Conservation (phyloP, 148 eudicot species). For the Amaranthus palmeri region DNA sequence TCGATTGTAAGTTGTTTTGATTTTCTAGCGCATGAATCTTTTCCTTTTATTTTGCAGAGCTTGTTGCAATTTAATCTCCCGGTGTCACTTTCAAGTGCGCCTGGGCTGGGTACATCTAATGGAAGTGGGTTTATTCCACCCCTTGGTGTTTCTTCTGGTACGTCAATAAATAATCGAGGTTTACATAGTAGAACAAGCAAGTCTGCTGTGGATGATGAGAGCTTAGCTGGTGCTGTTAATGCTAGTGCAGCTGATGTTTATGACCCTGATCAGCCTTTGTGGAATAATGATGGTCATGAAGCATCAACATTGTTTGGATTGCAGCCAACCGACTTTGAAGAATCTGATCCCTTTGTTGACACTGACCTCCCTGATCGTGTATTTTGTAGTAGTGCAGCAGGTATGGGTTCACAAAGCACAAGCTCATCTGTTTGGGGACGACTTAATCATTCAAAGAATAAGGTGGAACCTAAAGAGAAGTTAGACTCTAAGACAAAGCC, state of each 20-base stretch:
- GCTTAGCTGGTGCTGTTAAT: constrained; percentile 33
- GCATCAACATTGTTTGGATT: constrained; percentile 43
- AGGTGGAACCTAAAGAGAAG: constrained; percentile 43
- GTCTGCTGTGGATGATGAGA: constrained; percentile 41
- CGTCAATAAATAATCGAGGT: constrained; percentile 42
- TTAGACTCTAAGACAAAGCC: constrained; percentile 32
- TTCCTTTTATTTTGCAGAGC: constrained; percentile 53
- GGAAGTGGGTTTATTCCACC: constrained; percentile 57
- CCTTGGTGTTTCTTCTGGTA: constrained; percentile 40
- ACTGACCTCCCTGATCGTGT: constrained; percentile 37
- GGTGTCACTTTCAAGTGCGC: constrained; percentile 76
- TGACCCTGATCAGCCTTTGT: constrained; percentile 97
- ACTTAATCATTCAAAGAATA: constrained; percentile 43
- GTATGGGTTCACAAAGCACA: constrained; percentile 47
- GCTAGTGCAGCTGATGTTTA: constrained; percentile 73
- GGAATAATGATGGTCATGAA: constrained; percentile 59
- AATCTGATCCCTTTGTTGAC: constrained; percentile 42
- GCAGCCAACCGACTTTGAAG: constrained; percentile 44
- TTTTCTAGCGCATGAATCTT: neutral
- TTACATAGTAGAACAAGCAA: constrained; percentile 48
- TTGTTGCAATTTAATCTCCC: constrained; percentile 97
- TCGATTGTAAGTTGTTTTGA: neutral
- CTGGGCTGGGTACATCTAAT: constrained; percentile 48
- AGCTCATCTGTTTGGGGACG: constrained; percentile 61
- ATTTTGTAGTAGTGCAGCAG: constrained; percentile 32